Conservation (phyloP, 768 basidiomycete species). For the Hirschioporus abietinus region DNA sequence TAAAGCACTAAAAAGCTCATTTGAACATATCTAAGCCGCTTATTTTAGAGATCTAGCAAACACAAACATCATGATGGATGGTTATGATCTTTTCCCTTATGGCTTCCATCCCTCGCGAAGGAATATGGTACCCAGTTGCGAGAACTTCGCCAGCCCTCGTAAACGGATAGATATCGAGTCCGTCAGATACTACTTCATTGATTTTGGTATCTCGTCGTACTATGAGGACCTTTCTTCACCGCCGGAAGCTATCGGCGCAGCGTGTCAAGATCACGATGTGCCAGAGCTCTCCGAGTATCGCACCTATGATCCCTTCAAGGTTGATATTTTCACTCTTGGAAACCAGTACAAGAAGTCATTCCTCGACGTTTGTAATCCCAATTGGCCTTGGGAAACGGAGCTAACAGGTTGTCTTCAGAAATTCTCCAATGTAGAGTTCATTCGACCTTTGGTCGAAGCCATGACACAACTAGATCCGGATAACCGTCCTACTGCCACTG, state of each 20-base stretch:
- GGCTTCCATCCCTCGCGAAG: conserved; percentile 18
- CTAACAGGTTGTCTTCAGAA: background rate
- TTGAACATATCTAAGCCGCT: no score
- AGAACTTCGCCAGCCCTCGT: background rate
- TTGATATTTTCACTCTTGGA: conserved; percentile 25
- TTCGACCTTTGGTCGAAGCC: background rate
- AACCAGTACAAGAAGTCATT: conserved; percentile 16
- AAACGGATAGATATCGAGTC: background rate
- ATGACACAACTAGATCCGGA: background rate
- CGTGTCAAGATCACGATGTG: background rate
- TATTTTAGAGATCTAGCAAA: conserved; percentile 18
- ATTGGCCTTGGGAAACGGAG: background rate
- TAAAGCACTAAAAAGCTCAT: no score
- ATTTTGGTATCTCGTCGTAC: conserved; percentile 1
- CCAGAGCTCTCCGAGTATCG: background rate
- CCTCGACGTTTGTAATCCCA: background rate
- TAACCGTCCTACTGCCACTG: conserved; percentile 1
- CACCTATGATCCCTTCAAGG: conserved; percentile 25
- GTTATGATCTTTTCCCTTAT: conserved; percentile 14
- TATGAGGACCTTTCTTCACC: conserved; percentile 4
- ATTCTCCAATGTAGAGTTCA: conserved; percentile 1
- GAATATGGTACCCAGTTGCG: no score
- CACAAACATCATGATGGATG: conserved; percentile 23
- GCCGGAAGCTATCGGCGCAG: conserved; percentile 13
- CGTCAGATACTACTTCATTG: conserved; percentile 1